Evolutionary conservation across 1,284 basidiomycete species (phyloP).

Genomic region (Flammula alnicola): DNA sequence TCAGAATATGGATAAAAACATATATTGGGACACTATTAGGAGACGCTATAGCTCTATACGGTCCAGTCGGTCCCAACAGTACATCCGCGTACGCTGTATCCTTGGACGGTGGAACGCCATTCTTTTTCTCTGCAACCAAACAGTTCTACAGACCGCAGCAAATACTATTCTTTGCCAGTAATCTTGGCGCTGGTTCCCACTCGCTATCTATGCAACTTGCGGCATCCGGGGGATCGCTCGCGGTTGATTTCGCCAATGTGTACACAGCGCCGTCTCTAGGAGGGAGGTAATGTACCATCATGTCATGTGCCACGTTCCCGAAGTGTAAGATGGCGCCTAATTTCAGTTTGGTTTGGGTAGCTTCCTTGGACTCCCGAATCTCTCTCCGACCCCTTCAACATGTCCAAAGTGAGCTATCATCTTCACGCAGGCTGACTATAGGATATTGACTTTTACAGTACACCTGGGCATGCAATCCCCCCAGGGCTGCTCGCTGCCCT

Average conservation of each 20-base stretch:
- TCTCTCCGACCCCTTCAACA: too few species aligned
- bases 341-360: too few species aligned
- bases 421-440: too few species aligned
- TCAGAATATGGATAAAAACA: neutral
- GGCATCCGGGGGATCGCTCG: conserved; percentile 33
- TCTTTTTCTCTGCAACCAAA: conserved; percentile 30
- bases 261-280: conserved; percentile 33
- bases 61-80: conserved; percentile 39
- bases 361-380: neutral
- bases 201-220: conserved; percentile 26
- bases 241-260: conserved; percentile 42
- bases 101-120: conserved; percentile 32
- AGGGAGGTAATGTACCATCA: conserved; percentile 20
- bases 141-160: conserved; percentile 21
- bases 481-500: conserved; percentile 1
- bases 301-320: neutral
- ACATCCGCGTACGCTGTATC: conserved; percentile 36
- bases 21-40: conserved; percentile 24
- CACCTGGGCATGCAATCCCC: neutral
- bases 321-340: too few species aligned
- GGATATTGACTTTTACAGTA: too few species aligned
- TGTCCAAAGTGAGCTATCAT: too few species aligned
- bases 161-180: conserved; percentile 20
- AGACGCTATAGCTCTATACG: conserved; percentile 42
- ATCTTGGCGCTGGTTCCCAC: conserved; percentile 20